phyloP scores from a whole-genome alignment of 2,329 filamentous ascomycete species.

The Aureobasidium subglaciale region DNA sequence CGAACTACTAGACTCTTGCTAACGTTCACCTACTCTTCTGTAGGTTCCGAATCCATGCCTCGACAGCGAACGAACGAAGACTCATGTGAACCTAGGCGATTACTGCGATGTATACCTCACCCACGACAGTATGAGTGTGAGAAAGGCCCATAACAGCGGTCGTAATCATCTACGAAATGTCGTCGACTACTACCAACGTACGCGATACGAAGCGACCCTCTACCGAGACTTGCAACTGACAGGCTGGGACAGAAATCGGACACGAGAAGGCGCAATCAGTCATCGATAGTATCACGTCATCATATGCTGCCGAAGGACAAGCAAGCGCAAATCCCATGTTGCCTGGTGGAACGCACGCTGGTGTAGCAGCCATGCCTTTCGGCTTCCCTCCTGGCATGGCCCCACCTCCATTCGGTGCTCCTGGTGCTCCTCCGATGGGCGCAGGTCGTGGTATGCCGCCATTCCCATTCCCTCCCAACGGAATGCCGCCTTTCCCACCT shows the following conservation, averaged over 20 bases:
- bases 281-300: slow-evolving; percentile 94
- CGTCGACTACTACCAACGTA: slow-evolving; percentile 95
- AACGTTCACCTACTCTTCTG: slow-evolving; percentile 22
- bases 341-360: slow-evolving; percentile 31
- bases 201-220: slow-evolving; percentile 20
- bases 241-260: slow-evolving; percentile 65
- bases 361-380: slow-evolving; percentile 39
- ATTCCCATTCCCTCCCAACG: slow-evolving; percentile 31
- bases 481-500: slow-evolving; percentile 30
- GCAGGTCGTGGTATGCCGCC: slow-evolving; percentile 27
- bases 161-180: slow-evolving; percentile 97
- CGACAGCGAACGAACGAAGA: neutral
- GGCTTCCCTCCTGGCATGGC: slow-evolving; percentile 47
- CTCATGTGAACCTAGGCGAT: slow-evolving; percentile 48
- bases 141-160: slow-evolving; percentile 95
- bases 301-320: slow-evolving; percentile 91
- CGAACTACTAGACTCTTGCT: slow-evolving; percentile 6
- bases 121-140: slow-evolving; percentile 99
- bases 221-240: slow-evolving; percentile 12
- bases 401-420: slow-evolving; percentile 29
- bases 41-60: slow-evolving; percentile 13
- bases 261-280: slow-evolving; percentile 98
- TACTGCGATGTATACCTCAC: slow-evolving; percentile 99
- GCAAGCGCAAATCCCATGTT: slow-evolving; percentile 79
- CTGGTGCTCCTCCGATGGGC: slow-evolving; percentile 30